Evolutionary conservation across 2,329 filamentous ascomycete species (phyloP).

Genomic region (Paraphaeosphaeria sporulosa): DNA sequence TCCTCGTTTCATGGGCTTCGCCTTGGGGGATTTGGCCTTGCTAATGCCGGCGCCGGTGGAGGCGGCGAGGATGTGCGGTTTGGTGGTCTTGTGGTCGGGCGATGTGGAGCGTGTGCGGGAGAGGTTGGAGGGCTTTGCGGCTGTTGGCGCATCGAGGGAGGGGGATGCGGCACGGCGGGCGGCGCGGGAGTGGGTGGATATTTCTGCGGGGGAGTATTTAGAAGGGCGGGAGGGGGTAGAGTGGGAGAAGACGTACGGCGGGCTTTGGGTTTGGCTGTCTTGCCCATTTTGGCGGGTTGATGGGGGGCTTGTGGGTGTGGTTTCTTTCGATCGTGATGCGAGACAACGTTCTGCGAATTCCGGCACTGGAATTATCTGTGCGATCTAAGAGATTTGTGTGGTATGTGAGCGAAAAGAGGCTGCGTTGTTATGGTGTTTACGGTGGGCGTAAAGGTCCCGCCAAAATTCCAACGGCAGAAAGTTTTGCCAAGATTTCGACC

Average conservation of each 20-base stretch:
- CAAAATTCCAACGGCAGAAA: constrained; percentile 23
- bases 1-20: constrained; percentile 58
- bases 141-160: constrained; percentile 70
- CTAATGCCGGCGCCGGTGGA: constrained; percentile 73
- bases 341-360: too few species aligned
- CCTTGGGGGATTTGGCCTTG: constrained; percentile 62
- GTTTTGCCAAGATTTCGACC: constrained; percentile 22
- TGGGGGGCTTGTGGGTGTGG: constrained; percentile 12
- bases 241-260: constrained; percentile 38
- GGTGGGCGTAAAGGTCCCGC: not conserved
- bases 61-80: constrained; percentile 68
- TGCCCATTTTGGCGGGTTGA: constrained; percentile 47
- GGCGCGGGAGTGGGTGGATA: constrained; percentile 75
- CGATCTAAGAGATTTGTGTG: not conserved
- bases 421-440: constrained; percentile 3
- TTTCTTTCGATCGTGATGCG: not conserved
- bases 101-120: constrained; percentile 37
- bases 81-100: constrained; percentile 32
- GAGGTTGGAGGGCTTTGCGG: constrained; percentile 71
- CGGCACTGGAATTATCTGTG: too few species aligned
- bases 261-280: constrained; percentile 57
- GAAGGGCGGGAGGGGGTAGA: not conserved
- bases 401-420: not conserved
- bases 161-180: constrained; percentile 76
- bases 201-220: constrained; percentile 53